Conservation (phyloP, 2,329 filamentous ascomycete species). For the Apiospora hydei region DNA sequence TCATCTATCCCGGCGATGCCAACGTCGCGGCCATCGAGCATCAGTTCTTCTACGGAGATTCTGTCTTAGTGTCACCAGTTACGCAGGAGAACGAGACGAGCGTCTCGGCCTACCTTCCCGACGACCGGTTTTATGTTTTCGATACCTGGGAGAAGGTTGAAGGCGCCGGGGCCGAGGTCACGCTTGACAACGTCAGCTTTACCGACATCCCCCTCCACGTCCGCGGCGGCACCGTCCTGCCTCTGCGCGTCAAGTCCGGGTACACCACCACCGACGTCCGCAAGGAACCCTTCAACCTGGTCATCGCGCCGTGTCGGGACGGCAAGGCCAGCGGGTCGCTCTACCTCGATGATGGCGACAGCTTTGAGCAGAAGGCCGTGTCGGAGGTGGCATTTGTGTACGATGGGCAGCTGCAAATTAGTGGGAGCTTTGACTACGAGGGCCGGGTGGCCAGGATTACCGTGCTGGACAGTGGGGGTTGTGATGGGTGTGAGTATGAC, state of each 20-base stretch:
- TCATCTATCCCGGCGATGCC: constrained; percentile 64
- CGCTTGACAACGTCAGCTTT: constrained; percentile 47
- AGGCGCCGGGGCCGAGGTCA: constrained; percentile 49
- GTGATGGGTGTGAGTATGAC: no score
- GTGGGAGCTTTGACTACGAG: constrained; percentile 62
- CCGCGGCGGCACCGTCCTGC: constrained; percentile 70
- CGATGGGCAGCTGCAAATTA: constrained; percentile 56
- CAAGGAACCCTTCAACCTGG: constrained; percentile 71
- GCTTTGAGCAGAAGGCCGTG: constrained; percentile 63
- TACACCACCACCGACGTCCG: constrained; percentile 71
- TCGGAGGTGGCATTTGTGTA: constrained; percentile 64
- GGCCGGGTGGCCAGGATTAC: constrained; percentile 57
- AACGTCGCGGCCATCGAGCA: constrained; percentile 50
- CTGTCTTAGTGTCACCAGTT: constrained; percentile 54
- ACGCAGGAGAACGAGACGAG: constrained; percentile 51
- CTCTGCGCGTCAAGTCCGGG: constrained; percentile 58
- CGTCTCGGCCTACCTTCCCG: constrained; percentile 55
- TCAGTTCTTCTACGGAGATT: constrained; percentile 56
- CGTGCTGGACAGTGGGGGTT: constrained; percentile 44
- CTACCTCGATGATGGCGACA: constrained; percentile 81
- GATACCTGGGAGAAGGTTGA: constrained; percentile 56
- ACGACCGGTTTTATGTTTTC: constrained; percentile 58
- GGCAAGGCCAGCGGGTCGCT: constrained; percentile 71
- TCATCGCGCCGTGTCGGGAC: constrained; percentile 70
- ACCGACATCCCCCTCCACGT: constrained; percentile 72